phyloP scores from a whole-genome alignment of 176 grass and related monocot genomes.

The Raddia distichophylla region DNA sequence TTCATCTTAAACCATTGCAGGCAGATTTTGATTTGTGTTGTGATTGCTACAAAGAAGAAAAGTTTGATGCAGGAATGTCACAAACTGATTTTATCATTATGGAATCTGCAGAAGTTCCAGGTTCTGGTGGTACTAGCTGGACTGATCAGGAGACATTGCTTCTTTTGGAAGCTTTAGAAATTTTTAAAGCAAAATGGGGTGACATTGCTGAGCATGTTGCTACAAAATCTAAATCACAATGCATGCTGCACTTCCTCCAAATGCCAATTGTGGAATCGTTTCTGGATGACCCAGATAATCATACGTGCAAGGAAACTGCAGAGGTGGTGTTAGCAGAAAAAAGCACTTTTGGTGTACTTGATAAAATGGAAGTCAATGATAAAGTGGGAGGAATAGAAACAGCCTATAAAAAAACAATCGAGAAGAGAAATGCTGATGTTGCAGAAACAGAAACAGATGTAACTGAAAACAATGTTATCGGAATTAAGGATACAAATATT shows the following conservation, averaged over 20 bases:
- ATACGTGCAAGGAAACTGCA: conserved; percentile 31
- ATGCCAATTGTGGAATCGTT: conserved; percentile 71
- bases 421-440: conserved; percentile 36
- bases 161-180: conserved; percentile 84
- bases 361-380: conserved; percentile 49
- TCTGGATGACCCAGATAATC: conserved; percentile 32
- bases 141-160: conserved; percentile 81
- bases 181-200: conserved; percentile 77
- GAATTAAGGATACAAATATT: conserved; percentile 30
- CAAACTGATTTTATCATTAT: conserved; percentile 83
- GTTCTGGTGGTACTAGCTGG: conserved; percentile 70
- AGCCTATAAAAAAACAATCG: conserved; percentile 17
- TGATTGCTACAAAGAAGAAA: conserved; percentile 73
- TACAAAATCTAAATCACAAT: conserved; percentile 85
- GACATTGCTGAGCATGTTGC: conserved; percentile 92
- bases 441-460: conserved; percentile 31
- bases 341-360: conserved; percentile 24
- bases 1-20: conserved; percentile 43
- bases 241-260: conserved; percentile 81
- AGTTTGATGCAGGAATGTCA: conserved; percentile 76
- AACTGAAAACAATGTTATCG: conserved; percentile 32
- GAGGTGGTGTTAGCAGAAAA: conserved; percentile 40
- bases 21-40: conserved; percentile 87
- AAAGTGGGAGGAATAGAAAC: conserved; percentile 46
- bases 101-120: conserved; percentile 65